Conservation (phyloP, 2,329 filamentous ascomycete genomes). For the Trichoderma oligosporum region DNA sequence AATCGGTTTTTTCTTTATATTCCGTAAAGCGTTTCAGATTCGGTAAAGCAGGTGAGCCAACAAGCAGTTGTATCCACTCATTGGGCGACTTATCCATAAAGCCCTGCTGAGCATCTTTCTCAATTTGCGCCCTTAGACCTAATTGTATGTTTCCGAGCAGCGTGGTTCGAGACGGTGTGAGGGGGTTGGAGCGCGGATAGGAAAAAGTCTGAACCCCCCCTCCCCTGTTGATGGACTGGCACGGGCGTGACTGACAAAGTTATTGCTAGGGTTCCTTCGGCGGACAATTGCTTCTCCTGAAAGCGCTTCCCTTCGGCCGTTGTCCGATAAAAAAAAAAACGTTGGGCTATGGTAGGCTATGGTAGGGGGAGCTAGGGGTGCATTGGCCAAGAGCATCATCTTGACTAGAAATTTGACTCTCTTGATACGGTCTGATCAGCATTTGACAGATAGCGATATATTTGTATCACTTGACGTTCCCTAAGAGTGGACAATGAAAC, state of each 20-base stretch:
- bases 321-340: constrained; percentile 15
- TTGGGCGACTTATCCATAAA: background rate
- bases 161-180: background rate
- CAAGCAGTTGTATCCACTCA: background rate
- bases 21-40: constrained; percentile 4
- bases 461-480: background rate
- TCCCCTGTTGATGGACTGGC: constrained; percentile 1
- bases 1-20: background rate
- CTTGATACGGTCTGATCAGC: background rate
- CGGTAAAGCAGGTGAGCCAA: background rate
- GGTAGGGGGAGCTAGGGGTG: constrained; percentile 12
- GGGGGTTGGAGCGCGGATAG: background rate
- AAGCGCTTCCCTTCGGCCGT: constrained; percentile 14
- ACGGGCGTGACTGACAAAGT: background rate
- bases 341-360: constrained; percentile 2
- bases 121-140: background rate
- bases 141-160: background rate
- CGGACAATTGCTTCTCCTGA: constrained; percentile 16
- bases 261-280: constrained; percentile 12
- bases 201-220: background rate
- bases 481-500: background rate
- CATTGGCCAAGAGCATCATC: constrained; percentile 1
- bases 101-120: background rate
- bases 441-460: background rate
- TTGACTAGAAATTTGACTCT: background rate